Evolutionary conservation across 2,329 filamentous ascomycete genomes (phyloP).

Genomic region (Bertia moriformis): DNA sequence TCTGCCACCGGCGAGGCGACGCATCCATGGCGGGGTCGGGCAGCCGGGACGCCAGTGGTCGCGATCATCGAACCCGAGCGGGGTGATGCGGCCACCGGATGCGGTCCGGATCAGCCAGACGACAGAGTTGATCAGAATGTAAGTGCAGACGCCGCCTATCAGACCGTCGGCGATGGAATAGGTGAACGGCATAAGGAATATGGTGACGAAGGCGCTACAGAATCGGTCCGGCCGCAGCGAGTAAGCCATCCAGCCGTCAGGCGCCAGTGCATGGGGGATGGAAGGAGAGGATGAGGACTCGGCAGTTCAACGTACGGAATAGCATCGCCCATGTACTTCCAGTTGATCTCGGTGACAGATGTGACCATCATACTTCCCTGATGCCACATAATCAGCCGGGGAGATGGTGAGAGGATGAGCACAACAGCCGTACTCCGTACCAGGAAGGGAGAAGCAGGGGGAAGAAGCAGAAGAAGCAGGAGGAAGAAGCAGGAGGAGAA

Average conservation of each 20-base stretch:
- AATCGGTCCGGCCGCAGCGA: too few species aligned
- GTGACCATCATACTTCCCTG: conserved; percentile 76
- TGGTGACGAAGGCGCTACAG: conserved; percentile 64
- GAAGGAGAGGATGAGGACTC: background rate
- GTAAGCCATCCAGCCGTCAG: too few species aligned
- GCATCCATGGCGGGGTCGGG: conserved; percentile 60
- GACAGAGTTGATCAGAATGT: conserved; percentile 59
- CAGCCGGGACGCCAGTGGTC: conserved; percentile 74
- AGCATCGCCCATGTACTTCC: conserved; percentile 71
- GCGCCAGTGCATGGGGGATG: too few species aligned
- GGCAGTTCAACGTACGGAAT: conserved; percentile 36
- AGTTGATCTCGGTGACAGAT: conserved; percentile 72
- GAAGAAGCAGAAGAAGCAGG: too few species aligned
- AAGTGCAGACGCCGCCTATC: conserved; percentile 66
- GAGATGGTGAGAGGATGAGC: background rate
- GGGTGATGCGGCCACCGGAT: conserved; percentile 56
- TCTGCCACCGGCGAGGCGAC: conserved; percentile 48
- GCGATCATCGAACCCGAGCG: conserved; percentile 61
- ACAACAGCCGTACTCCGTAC: background rate
- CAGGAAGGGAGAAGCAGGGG: too few species aligned
- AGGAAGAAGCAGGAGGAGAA: too few species aligned
- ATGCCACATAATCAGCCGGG: conserved; percentile 13
- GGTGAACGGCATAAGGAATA: conserved; percentile 77
- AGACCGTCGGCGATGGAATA: conserved; percentile 80
- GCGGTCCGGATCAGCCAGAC: conserved; percentile 55